Evolutionary conservation across 176 grass and related monocot species (phyloP), one percentile per base, ranked within the genome.

Genomic region (Aegilops speltoides): DNA sequence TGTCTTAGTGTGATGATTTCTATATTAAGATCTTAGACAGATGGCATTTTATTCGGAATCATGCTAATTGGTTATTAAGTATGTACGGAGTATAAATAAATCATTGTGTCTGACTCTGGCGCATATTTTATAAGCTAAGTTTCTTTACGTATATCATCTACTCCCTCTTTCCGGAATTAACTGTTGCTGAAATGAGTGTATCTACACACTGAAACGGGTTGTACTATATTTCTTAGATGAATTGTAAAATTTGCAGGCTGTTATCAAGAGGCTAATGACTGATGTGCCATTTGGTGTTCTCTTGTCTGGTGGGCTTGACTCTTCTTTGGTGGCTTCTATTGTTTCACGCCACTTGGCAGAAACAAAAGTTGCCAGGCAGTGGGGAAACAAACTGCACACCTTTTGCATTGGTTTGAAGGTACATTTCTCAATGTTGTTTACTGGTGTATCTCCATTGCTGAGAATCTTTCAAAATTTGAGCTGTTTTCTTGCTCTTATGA

Each of bases 251-350:
- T 28, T 38, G 57, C 77, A 99, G 97, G 87, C 97, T 88, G 79
- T 96, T 78, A 82, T 90, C 26, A 99, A 99, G 87, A 99, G 97
- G 85, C 64, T 99, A 73, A 99, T 99, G 97, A 89, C 97, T n/a
- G 97, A 99, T 90, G 97, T 99, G 80, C 97, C 97, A 43, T 99
- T 99, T 94, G 97, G 97, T 80, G 97, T 99, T 89, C 94, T 99
- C n/a, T 90, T 99, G 76, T 99, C 97, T 81, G 97, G 97, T 76
- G 97, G 97, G 31, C 94, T 99, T 75, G 97, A 99, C 64, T 99
- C 97, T 59, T 99, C 97, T 40, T 90, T 99, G 78, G 97, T 99
- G 88, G 97, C 97, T 78, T 88, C 97, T 68, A 89, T 99, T 64
- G 94, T 92, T 79, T 91, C 90, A 57, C 83, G 94, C 20, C 77